Conservation (phyloP, 2,329 filamentous ascomycete genomes). For the Diplodia mutila region DNA sequence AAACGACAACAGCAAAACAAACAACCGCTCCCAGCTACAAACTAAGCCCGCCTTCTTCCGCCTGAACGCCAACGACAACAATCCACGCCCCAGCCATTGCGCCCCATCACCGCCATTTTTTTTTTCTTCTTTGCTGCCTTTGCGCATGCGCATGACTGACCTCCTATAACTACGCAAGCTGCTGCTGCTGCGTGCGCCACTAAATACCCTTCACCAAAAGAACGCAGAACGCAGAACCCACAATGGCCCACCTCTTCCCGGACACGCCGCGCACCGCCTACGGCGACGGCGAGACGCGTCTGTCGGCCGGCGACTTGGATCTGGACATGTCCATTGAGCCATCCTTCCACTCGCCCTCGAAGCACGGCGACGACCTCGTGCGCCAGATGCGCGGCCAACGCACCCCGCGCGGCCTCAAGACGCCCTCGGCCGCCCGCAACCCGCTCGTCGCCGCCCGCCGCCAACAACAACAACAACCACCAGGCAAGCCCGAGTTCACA, state of each 20-base stretch:
- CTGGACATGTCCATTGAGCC: constrained; percentile 86
- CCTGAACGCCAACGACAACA: background rate
- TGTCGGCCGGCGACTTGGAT: constrained; percentile 73
- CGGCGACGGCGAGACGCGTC: constrained; percentile 72
- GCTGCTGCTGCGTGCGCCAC: background rate
- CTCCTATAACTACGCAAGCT: constrained; percentile 4
- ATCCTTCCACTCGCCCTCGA: constrained; percentile 80
- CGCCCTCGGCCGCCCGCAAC: constrained; percentile 70
- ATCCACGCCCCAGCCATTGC: constrained; percentile 2
- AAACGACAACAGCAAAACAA: constrained; percentile 25
- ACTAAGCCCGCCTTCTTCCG: background rate
- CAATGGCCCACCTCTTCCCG: constrained; percentile 60
- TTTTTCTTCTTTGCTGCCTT: constrained; percentile 10
- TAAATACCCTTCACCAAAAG: background rate
- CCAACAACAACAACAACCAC: constrained; percentile 26
- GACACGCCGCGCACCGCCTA: constrained; percentile 85
- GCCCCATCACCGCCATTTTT: background rate
- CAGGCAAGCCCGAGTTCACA: constrained; percentile 78
- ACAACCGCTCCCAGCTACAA: constrained; percentile 11
- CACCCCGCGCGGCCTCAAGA: constrained; percentile 61
- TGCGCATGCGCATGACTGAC: constrained; percentile 8
- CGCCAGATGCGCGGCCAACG: constrained; percentile 63
- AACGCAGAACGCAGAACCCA: constrained; percentile 28
- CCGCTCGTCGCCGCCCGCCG: constrained; percentile 66
- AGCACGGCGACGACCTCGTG: constrained; percentile 72